These are phyloP conservation scores for Chloranthus sessilifolius DNA, from an alignment of 164 flowering plant genomes.

Conservation along the genomic window DNA sequence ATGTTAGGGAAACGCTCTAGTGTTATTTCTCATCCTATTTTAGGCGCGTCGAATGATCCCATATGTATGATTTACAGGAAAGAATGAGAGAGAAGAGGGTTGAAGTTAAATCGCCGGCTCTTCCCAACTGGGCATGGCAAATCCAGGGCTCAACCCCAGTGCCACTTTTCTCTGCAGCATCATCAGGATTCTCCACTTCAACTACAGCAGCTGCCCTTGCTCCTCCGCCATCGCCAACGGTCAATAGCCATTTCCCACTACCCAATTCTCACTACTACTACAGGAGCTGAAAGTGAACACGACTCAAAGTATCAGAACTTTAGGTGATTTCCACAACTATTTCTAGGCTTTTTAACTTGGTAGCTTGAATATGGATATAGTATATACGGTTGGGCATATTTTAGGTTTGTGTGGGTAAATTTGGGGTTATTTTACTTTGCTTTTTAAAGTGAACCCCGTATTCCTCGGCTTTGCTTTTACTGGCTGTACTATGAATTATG, in stretches of 20 bases:
- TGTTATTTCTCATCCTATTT: too few species aligned
- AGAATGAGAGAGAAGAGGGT: slow-evolving; percentile 21
- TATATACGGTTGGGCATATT: too few species aligned
- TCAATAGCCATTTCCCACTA: slow-evolving; percentile 14
- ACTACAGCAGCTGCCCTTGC: slow-evolving; percentile 29
- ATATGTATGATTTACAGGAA: slow-evolving; percentile 40
- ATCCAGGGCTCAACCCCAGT: slow-evolving; percentile 24
- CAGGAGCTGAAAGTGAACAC: slow-evolving; percentile 20
- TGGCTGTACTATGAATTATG: too few species aligned
- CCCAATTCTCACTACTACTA: slow-evolving; percentile 26
- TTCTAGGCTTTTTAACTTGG: too few species aligned
- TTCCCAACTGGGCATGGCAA: slow-evolving; percentile 45
- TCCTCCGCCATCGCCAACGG: slow-evolving; percentile 20
- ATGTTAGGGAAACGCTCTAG: too few species aligned
- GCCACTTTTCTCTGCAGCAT: slow-evolving; percentile 72
- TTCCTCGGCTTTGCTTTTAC: slow-evolving; percentile 9
- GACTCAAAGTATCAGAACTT: neutral
- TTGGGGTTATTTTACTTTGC: too few species aligned
- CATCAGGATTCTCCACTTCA: slow-evolving; percentile 86
- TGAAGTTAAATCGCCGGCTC: slow-evolving; percentile 20
- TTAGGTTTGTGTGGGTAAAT: too few species aligned
- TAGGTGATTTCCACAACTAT: too few species aligned
- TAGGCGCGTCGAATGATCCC: too few species aligned
- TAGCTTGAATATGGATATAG: too few species aligned
- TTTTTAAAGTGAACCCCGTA: slow-evolving; percentile 1